These are phyloP conservation scores for Fusarium staphyleae DNA, from an alignment of 2,329 filamentous ascomycete species.

Conservation along the genomic window DNA sequence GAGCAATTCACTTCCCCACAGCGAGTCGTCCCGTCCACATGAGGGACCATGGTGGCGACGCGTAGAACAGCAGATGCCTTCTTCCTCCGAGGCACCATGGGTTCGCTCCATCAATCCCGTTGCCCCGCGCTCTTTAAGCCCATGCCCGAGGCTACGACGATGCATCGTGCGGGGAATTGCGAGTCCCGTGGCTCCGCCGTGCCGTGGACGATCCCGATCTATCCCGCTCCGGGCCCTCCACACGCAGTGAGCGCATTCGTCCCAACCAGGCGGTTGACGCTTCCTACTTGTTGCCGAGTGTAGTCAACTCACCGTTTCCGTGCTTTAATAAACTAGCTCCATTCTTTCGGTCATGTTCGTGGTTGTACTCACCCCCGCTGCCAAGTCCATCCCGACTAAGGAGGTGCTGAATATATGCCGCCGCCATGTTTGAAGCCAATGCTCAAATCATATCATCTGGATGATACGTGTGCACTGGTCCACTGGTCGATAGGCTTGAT, in stretches of 20 bases:
- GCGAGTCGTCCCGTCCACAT: constrained; percentile 24
- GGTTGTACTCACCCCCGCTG: constrained; percentile 26
- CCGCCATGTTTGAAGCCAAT: constrained; percentile 38
- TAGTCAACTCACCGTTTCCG: constrained; percentile 27
- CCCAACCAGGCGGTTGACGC: constrained; percentile 38
- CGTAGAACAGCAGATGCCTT: constrained; percentile 28
- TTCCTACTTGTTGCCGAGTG: constrained; percentile 32
- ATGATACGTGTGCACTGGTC: constrained; percentile 37
- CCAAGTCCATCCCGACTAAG: constrained; percentile 31
- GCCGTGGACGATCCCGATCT: constrained; percentile 39
- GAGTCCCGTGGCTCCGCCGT: constrained; percentile 26
- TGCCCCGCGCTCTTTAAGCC: constrained; percentile 35
- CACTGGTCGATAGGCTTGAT: constrained; percentile 34
- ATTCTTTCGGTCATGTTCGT: constrained; percentile 32
- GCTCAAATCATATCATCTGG: constrained; percentile 39
- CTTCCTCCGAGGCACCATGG: constrained; percentile 24
- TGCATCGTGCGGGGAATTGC: constrained; percentile 37
- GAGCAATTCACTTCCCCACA: constrained; percentile 29
- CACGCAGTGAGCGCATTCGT: constrained; percentile 32
- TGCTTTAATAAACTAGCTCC: constrained; percentile 32
- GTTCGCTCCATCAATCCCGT: constrained; percentile 35
- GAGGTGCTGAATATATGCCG: constrained; percentile 35
- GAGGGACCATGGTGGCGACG: constrained; percentile 18
- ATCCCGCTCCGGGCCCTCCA: constrained; percentile 36
- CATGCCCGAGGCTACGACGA: constrained; percentile 32